Evolutionary conservation across 2,329 filamentous ascomycete genomes (phyloP).

Genomic region (Aspergillus proliferans): DNA sequence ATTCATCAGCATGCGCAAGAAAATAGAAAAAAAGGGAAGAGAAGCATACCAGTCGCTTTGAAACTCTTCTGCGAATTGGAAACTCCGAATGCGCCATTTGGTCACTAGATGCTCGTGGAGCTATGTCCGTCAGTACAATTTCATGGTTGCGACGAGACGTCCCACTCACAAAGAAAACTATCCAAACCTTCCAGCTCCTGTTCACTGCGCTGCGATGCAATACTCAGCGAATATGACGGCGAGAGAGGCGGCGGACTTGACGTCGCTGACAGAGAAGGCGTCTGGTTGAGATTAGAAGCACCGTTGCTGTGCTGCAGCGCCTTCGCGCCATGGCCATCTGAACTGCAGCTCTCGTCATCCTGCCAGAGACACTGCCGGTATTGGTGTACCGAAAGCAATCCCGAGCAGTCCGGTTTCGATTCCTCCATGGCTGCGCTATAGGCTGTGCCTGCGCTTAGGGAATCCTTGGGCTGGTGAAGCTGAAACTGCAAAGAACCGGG

Average conservation of each 20-base stretch:
- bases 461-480: conserved; percentile 8
- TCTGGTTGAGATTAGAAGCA: conserved; percentile 25
- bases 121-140: background rate
- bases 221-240: conserved; percentile 31
- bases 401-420: conserved; percentile 2
- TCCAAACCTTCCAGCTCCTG: conserved; percentile 21
- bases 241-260: conserved; percentile 34
- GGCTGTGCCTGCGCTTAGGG: background rate
- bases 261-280: conserved; percentile 21
- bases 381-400: conserved; percentile 28
- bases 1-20: background rate
- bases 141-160: background rate
- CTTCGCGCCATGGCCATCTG: conserved; percentile 21
- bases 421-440: too few relatives aligned
- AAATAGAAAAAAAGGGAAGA: background rate
- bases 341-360: conserved; percentile 13
- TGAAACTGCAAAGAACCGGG: too few relatives aligned
- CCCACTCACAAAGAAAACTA: conserved; percentile 14
- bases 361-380: conserved; percentile 31
- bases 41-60: background rate
- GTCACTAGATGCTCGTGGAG: background rate
- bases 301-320: conserved; percentile 29
- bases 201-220: conserved; percentile 24
- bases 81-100: background rate
- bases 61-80: background rate